These are phyloP conservation scores for Penicillium turbatum DNA, from an alignment of 495 filamentous ascomycete species.

Conservation along the genomic window DNA sequence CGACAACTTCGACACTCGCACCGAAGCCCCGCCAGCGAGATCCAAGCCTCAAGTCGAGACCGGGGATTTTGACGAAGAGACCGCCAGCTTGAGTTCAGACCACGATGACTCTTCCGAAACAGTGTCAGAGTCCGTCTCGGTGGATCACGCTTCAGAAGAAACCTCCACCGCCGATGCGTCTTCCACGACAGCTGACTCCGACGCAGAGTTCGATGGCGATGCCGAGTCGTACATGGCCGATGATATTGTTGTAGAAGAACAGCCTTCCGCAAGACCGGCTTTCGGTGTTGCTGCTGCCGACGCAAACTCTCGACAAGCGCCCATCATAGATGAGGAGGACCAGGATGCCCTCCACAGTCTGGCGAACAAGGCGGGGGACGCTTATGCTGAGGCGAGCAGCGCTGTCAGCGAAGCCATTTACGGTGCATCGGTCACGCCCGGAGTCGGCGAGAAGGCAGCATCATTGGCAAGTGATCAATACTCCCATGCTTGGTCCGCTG, in stretches of 20 bases:
- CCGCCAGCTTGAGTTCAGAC: neutral
- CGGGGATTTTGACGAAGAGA: constrained; percentile 34
- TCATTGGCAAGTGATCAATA: constrained; percentile 54
- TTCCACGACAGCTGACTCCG: neutral
- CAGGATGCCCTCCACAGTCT: constrained; percentile 48
- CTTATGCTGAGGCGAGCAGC: constrained; percentile 47
- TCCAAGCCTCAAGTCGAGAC: constrained; percentile 41
- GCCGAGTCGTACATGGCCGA: constrained; percentile 3
- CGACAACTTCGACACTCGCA: constrained; percentile 66
- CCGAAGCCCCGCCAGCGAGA: constrained; percentile 43
- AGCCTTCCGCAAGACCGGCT: constrained; percentile 5
- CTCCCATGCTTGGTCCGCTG: constrained; percentile 51
- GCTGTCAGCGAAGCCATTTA: constrained; percentile 43
- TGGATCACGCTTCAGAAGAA: constrained; percentile 6
- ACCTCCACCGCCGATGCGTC: neutral
- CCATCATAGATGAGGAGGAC: constrained; percentile 48
- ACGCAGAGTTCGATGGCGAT: neutral
- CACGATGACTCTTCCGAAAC: constrained; percentile 15
- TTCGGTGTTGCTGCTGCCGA: constrained; percentile 27
- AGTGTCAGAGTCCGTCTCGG: neutral
- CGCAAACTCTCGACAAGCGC: constrained; percentile 14
- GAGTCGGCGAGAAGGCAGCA: constrained; percentile 41
- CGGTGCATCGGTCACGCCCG: constrained; percentile 38
- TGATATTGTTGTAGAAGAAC: constrained; percentile 30
- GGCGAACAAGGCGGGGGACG: constrained; percentile 46